A percentile compares a stretch with the other conserved stretches of the same genome.
phyloP scores from a whole-genome alignment of 1,139 yeast species.

The Geotrichum restrictum region DNA sequence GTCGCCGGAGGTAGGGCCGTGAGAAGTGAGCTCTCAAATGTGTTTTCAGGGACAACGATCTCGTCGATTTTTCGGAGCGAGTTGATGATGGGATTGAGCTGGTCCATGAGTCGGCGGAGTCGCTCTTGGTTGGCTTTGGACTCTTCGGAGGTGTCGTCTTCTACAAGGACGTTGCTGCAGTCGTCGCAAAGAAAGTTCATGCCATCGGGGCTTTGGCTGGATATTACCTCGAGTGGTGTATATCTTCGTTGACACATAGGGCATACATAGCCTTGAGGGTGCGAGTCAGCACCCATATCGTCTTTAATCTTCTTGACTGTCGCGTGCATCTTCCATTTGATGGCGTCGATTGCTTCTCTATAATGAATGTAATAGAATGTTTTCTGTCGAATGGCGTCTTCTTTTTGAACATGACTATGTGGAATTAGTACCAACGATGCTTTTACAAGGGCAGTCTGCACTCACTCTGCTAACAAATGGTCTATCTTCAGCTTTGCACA shows the following conservation, averaged over 20 bases:
- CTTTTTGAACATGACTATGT: conserved; percentile 63
- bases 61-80: conserved; percentile 84
- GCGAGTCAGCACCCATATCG: conserved; percentile 72
- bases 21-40: conserved; percentile 74
- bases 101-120: conserved; percentile 79
- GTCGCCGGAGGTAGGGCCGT: conserved; percentile 62
- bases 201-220: conserved; percentile 72
- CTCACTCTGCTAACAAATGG: conserved; percentile 45
- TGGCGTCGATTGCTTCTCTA: conserved; percentile 91
- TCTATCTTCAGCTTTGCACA: conserved; percentile 84
- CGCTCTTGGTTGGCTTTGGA: conserved; percentile 78
- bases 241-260: conserved; percentile 79
- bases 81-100: conserved; percentile 82
- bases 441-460: background rate
- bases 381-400: conserved; percentile 62
- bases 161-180: conserved; percentile 70
- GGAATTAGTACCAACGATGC: background rate
- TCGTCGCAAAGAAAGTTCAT: conserved; percentile 80
- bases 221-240: conserved; percentile 81
- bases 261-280: conserved; percentile 92
- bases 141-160: conserved; percentile 84
- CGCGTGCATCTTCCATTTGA: conserved; percentile 93
- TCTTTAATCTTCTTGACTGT: conserved; percentile 74
- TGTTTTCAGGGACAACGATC: conserved; percentile 76
- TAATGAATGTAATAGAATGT: conserved; percentile 84